phyloP scores from a whole-genome alignment of 78 protist species.

The Isochrysis galbana region DNA sequence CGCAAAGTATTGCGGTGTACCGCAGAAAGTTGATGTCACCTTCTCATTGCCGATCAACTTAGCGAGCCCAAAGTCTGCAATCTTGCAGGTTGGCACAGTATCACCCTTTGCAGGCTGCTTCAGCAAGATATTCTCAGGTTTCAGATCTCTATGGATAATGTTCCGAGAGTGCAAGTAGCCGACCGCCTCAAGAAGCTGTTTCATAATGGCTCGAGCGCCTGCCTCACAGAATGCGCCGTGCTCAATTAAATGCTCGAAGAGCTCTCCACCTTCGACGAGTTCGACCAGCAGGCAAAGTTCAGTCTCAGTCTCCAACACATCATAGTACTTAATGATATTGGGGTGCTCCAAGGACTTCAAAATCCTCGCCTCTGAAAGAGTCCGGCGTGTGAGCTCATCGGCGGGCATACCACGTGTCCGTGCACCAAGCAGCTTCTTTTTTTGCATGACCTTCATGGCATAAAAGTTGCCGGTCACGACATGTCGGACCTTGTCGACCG shows the following conservation, averaged over 20 bases:
- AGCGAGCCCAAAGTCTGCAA: slow-evolving; percentile 56
- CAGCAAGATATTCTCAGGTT: slow-evolving; percentile 35
- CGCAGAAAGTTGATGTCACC: slow-evolving; percentile 22
- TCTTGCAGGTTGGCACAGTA: background rate
- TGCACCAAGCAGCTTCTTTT: background rate
- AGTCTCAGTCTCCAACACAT: background rate
- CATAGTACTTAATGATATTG: background rate
- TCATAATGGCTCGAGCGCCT: background rate
- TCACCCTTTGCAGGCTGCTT: background rate
- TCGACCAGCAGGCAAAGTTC: slow-evolving; percentile 13
- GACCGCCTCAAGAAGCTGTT: background rate
- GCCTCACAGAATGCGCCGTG: background rate
- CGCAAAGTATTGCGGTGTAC: slow-evolving; percentile 53
- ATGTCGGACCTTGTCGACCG: background rate
- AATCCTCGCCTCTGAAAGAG: background rate
- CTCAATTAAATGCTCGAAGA: background rate
- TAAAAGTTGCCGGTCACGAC: background rate
- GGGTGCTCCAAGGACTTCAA: background rate
- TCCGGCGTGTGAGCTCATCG: background rate
- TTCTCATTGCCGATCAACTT: background rate
- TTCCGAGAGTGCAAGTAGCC: background rate
- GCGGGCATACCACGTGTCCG: background rate
- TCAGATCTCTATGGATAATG: slow-evolving; percentile 36
- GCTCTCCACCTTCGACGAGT: slow-evolving; percentile 26
- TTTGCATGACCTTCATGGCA: background rate